Evolutionary conservation across 148 eudicot genomes (phyloP), one percentile per base, ranked within the genome.

Genomic region (Rhododendron vialii): DNA sequence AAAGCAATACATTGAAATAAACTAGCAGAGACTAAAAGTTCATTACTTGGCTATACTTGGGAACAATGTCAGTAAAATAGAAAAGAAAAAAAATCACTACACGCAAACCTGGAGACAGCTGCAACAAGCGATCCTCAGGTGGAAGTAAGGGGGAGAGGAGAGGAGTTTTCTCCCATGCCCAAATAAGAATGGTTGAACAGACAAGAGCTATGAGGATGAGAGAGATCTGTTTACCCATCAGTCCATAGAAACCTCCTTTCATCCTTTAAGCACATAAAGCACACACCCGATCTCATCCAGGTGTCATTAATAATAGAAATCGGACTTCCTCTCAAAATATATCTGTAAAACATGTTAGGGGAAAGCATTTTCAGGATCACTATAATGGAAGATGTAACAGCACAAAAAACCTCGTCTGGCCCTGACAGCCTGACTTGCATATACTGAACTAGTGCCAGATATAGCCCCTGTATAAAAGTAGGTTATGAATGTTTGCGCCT

Each of bases 81-180:
- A 28, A 71, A 71, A 80, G 26, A 12, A 28, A 15, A 5, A 73
- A 28, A 84, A 82, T 20, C 20, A 43, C 48, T 45, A 33, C 85
- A 75, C 75, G n/a, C 88, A 78, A 89, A 94, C 96, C 96, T 92
- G 90, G 89, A 83, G 92, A 80, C 11, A 88, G 59, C 80, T 82
- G 92, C 77, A 90, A 71, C 35, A 84, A 26, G 78, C 73, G 88
- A 87, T 76, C 90, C 82, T 89, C 89, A 48, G 92, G 83, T 11
- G 93, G 93, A 61, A 91, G 65, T 24, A 94, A 90, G 30, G 93
- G 85, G 87, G 88, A 82, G 74, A 93, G 89, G 26, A 89, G 80
- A 3, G 94, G 89, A 81, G 92, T 86, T 84, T 88, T 93, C 43
- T 91, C 93, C 93, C 93, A 95, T 88, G 89, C 92, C 93, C 94